Conservation (phyloP, 139 green algal species). For the Chlamydomonas schloesseri region DNA sequence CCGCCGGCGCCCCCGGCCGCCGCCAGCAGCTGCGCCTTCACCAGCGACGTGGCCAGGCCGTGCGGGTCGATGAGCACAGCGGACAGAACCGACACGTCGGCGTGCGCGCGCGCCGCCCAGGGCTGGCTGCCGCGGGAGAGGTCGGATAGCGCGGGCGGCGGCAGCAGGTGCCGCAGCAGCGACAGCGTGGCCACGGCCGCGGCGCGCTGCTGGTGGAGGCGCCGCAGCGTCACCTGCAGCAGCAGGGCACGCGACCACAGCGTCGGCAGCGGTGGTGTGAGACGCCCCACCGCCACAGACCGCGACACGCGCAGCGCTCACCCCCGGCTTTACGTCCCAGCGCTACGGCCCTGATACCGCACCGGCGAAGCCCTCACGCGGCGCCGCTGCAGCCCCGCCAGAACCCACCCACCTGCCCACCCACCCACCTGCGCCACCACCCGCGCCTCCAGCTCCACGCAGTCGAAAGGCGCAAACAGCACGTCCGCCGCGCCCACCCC, state of each 20-base stretch:
- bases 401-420: too few species aligned
- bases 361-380: too few species aligned
- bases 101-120: constrained; percentile 19
- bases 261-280: too few species aligned
- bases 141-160: constrained; percentile 16
- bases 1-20: neutral
- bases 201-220: constrained; percentile 27
- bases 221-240: constrained; percentile 15
- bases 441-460: neutral
- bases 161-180: constrained; percentile 32
- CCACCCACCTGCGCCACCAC: constrained; percentile 14
- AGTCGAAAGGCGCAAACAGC: neutral
- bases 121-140: constrained; percentile 17
- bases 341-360: too few species aligned
- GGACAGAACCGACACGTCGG: constrained; percentile 2
- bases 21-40: too few species aligned
- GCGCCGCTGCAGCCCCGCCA: too few species aligned
- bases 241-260: too few species aligned
- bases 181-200: constrained; percentile 13
- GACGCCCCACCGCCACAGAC: too few species aligned
- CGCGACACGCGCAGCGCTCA: too few species aligned
- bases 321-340: too few species aligned
- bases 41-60: neutral
- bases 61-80: constrained; percentile 16
- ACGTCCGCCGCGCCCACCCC: neutral